These are phyloP conservation scores for Hanseniaspora clermontiae DNA, from an alignment of 805 yeast species.

Conservation along the genomic window DNA sequence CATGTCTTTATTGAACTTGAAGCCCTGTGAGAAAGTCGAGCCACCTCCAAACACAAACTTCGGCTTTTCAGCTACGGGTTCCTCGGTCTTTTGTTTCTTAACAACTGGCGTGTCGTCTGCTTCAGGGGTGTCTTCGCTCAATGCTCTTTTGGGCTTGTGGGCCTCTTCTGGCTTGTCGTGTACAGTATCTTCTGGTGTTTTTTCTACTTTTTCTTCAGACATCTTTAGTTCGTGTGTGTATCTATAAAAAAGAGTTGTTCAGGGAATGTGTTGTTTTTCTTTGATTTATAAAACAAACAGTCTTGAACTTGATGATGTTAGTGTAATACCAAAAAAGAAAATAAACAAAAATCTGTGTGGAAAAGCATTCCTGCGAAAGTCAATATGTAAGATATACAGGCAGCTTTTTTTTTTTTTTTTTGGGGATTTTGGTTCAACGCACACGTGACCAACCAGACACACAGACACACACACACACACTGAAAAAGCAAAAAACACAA, in stretches of 20 bases:
- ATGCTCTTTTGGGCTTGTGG: background rate
- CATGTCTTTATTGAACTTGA: slow-evolving; percentile 19
- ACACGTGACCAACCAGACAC: too few relatives aligned
- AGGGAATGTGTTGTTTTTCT: too few relatives aligned
- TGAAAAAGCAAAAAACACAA: background rate
- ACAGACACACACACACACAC: too few relatives aligned
- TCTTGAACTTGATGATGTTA: too few relatives aligned
- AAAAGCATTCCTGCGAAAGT: too few relatives aligned
- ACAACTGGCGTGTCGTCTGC: background rate
- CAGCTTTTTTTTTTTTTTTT: too few relatives aligned
- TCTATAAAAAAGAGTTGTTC: too few relatives aligned
- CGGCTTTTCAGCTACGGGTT: slow-evolving; percentile 26
- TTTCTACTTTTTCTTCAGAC: background rate
- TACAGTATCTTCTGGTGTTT: background rate
- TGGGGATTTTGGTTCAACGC: too few relatives aligned
- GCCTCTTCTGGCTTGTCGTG: background rate
- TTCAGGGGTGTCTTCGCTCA: background rate
- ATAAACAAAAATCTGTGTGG: too few relatives aligned
- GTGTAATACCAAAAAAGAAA: too few relatives aligned
- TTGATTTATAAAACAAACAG: too few relatives aligned
- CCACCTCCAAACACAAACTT: slow-evolving; percentile 46
- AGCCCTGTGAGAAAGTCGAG: slow-evolving; percentile 36
- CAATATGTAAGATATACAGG: too few relatives aligned
- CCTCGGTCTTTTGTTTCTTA: slow-evolving; percentile 9
- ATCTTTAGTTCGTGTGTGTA: background rate